Evolutionary conservation across 75 land plant genomes (phyloP).

Genomic region (Gnetum montanum): DNA sequence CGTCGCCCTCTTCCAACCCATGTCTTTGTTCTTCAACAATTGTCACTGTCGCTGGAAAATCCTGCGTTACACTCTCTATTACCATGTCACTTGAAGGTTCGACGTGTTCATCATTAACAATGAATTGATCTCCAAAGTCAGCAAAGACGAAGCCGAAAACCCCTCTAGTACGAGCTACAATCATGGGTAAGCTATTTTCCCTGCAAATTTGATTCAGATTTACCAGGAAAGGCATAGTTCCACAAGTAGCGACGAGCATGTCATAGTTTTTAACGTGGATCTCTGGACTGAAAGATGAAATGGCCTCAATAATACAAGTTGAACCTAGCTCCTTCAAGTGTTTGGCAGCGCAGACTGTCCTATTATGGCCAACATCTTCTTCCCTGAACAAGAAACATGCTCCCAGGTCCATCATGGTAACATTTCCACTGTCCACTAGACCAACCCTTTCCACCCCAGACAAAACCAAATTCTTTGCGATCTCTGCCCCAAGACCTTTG

Average conservation of each 20-base stretch:
- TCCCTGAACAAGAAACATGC: slow-evolving; percentile 25
- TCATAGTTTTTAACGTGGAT: slow-evolving; percentile 10
- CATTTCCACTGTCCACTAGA: slow-evolving; percentile 31
- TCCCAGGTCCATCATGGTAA: slow-evolving; percentile 23
- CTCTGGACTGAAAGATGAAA: slow-evolving; percentile 16
- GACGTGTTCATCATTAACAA: slow-evolving; percentile 24
- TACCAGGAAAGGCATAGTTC: slow-evolving; percentile 19
- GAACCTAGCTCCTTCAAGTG: slow-evolving; percentile 20
- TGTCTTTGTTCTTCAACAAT: slow-evolving; percentile 49
- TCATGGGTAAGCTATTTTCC: slow-evolving; percentile 13
- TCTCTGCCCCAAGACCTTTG: slow-evolving; percentile 34
- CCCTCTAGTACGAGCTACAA: slow-evolving; percentile 23
- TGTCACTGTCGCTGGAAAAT: slow-evolving; percentile 41
- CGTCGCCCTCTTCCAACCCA: slow-evolving; percentile 40
- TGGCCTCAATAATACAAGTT: slow-evolving; percentile 10
- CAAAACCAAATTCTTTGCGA: slow-evolving; percentile 36
- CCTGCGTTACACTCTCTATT: slow-evolving; percentile 43
- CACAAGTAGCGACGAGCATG: slow-evolving; percentile 21
- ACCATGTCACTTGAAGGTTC: slow-evolving; percentile 20
- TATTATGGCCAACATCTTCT: slow-evolving; percentile 28
- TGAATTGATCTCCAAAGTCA: slow-evolving; percentile 31
- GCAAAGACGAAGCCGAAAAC: slow-evolving; percentile 31
- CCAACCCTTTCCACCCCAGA: slow-evolving; percentile 30
- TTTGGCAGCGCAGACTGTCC: slow-evolving; percentile 21
- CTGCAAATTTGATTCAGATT: slow-evolving; percentile 27